A percentile compares a stretch with the other conserved stretches of the same genome.
Conservation (phyloP, 1,139 yeast genomes). For the Diutina ranongensis region DNA sequence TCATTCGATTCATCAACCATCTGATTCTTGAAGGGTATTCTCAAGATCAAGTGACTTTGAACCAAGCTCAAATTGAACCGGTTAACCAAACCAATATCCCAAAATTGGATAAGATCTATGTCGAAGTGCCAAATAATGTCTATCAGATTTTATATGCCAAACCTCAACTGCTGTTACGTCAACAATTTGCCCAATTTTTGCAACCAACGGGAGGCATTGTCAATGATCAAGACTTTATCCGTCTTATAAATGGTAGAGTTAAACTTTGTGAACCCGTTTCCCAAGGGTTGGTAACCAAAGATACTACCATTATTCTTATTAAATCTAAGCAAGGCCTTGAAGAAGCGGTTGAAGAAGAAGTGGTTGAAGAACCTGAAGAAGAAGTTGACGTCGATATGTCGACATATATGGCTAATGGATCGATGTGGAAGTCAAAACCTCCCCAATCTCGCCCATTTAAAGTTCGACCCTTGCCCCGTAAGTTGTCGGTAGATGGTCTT, state of each 20-base stretch:
- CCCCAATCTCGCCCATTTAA: constrained; percentile 8
- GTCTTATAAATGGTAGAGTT: constrained; percentile 38
- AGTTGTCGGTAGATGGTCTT: constrained; percentile 16
- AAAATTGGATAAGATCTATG: constrained; percentile 20
- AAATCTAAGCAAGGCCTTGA: constrained; percentile 17
- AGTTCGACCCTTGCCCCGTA: constrained; percentile 22
- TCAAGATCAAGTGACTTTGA: constrained; percentile 19
- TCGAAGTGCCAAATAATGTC: constrained; percentile 34
- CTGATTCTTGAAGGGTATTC: background rate
- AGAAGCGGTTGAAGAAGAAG: constrained; percentile 8
- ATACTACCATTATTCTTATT: constrained; percentile 44
- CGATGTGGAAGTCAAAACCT: constrained; percentile 15
- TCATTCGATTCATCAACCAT: constrained; percentile 20
- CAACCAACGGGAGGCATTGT: constrained; percentile 23
- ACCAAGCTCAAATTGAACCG: constrained; percentile 22
- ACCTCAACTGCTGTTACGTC: constrained; percentile 17
- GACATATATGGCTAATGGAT: constrained; percentile 20
- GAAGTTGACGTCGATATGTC: constrained; percentile 22
- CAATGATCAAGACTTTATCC: constrained; percentile 22
- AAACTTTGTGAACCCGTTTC: constrained; percentile 61
- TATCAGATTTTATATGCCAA: constrained; percentile 25
- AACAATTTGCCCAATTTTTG: constrained; percentile 19
- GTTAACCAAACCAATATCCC: constrained; percentile 20
- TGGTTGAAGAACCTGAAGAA: constrained; percentile 7
- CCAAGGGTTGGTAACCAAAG: constrained; percentile 42